Evolutionary conservation across 176 grass and related monocot species (phyloP).

Genomic region (Musa beccarii): DNA sequence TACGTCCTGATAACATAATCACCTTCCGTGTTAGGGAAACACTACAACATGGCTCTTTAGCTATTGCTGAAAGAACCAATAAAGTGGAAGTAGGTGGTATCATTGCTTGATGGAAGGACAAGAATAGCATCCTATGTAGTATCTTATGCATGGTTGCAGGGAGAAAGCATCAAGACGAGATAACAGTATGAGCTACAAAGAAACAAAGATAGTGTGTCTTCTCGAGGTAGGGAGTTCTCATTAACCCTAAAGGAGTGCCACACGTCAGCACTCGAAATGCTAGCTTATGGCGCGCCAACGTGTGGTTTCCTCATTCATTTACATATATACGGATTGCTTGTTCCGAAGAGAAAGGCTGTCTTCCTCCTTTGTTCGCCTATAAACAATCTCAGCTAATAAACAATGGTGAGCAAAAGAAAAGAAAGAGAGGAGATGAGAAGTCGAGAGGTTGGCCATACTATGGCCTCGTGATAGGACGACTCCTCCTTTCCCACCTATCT

Average conservation of each 20-base stretch:
- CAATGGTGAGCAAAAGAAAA: neutral
- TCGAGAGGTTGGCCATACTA: neutral
- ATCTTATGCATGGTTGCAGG: neutral
- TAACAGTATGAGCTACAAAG: neutral
- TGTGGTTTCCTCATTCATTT: constrained; percentile 5
- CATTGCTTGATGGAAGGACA: neutral
- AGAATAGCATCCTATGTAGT: neutral
- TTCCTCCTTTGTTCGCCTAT: neutral
- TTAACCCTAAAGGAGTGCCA: neutral
- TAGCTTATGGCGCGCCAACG: constrained; percentile 12
- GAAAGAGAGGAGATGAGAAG: neutral
- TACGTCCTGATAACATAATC: no score
- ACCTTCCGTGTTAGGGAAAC: neutral
- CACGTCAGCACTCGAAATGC: constrained; percentile 12
- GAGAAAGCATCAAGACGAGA: neutral
- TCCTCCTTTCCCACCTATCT: neutral
- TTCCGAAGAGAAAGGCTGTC: neutral
- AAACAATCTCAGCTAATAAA: neutral
- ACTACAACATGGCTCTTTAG: neutral
- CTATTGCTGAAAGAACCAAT: no score
- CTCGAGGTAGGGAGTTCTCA: neutral
- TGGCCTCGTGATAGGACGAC: neutral
- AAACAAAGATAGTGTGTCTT: neutral
- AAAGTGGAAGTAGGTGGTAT: no score
- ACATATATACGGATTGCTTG: neutral